Evolutionary conservation across 768 basidiomycete genomes (phyloP), one percentile per base, ranked within the genome.

Genomic region (Trametopsis cervina): DNA sequence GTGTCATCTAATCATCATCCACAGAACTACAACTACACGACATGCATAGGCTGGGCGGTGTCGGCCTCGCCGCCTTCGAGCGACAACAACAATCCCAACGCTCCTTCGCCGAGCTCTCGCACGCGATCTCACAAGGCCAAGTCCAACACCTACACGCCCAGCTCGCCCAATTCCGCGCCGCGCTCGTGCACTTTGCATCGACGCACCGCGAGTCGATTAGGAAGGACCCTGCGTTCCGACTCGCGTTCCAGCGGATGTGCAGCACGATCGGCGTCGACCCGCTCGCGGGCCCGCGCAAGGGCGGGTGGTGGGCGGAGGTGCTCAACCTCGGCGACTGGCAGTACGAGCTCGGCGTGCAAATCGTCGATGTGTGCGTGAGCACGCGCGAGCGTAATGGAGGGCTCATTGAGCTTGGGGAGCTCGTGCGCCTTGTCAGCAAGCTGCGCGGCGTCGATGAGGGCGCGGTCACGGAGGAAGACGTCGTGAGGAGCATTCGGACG

Each of bases 241-340:
- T 85, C 72, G 85, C 81, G 17, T 98, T 98, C 67, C 89, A 93
- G 55, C 85, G 89, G 50, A 96, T 99, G 91, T 99, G 96, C 62
- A 78, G 86, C 2, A 83, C 85, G 13, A 89, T 99, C 47, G 92
- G 92, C 25, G 91, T 99, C 20, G 96, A 98, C 63, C 94, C 95
- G 1, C 78, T 97, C 18, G 85, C 89, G 1, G 91, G 90, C 0
- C 86, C 89, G 0, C 70, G 85, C 36, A 81, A 81, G 58, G 89
- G 88, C 29, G 90, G 91, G 2, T 89, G 89, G 81, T 96, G 92
- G 90, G 83, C 85, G 2, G 92, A 94, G 61, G 69, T 92, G 59
- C 76, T 93, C 27, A 85, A 84, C 6, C 66, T 96, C 46, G 83
- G 90, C 13, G 96, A 98, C 62, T 98, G 93, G 91, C 87, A 93